Percentiles rank a stretch among this genome's conserved stretches.
Evolutionary conservation across 2,329 filamentous ascomycete species (phyloP).

Genomic region (Fusarium anthophilum): DNA sequence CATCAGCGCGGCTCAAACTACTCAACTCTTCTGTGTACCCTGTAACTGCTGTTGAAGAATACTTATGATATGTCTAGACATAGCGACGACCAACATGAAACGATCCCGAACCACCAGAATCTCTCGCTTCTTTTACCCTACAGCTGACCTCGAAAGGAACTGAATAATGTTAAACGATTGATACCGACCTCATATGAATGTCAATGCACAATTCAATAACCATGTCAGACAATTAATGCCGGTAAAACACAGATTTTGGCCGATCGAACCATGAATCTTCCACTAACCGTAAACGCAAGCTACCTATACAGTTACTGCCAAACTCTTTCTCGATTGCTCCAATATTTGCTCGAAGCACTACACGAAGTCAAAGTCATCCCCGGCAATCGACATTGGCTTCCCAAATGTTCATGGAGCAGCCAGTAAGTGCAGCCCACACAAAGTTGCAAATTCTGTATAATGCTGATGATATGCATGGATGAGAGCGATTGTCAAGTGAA

Average conservation of each 20-base stretch:
- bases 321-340: no score
- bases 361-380: neutral
- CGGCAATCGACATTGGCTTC: neutral
- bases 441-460: fast-evolving
- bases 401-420: neutral
- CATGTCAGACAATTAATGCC: neutral
- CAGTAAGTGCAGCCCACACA: neutral
- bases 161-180: fast-evolving
- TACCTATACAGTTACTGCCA: no score
- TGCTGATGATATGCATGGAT: neutral
- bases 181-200: no score
- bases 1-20: neutral
- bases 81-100: neutral
- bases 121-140: neutral
- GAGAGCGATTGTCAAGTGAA: neutral
- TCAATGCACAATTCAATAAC: no score
- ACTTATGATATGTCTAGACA: neutral
- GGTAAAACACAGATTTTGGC: fast-evolving
- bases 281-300: neutral
- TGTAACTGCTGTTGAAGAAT: no score
- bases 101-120: no score
- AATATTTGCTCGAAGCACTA: neutral
- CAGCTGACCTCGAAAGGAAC: neutral
- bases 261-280: fast-evolving
- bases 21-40: fast-evolving